Percentiles rank a stretch among this genome's conserved stretches.
These are phyloP conservation scores for Sphagnum tenellum DNA, from an alignment of 225 moss, liverwort and hornwort species.

Conservation along the genomic window DNA sequence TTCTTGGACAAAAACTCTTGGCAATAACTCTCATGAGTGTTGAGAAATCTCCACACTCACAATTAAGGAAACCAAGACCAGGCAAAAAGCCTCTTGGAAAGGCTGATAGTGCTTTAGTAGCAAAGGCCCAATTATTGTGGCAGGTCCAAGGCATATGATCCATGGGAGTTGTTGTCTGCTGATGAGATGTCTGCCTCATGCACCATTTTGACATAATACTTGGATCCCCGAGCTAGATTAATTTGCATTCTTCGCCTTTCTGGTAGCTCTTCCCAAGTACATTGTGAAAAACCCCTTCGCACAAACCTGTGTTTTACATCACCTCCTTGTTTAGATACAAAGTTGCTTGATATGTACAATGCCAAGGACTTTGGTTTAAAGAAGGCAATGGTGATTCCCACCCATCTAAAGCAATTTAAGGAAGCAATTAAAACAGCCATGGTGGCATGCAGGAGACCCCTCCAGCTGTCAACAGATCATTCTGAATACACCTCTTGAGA, in stretches of 20 bases:
- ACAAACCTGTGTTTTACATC: conserved; percentile 50
- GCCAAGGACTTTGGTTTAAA: background rate
- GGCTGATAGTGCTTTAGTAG: background rate
- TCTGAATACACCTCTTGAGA: background rate
- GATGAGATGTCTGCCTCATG: conserved; percentile 30
- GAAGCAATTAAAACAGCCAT: background rate
- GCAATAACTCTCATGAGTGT: no score
- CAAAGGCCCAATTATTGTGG: conserved; percentile 8
- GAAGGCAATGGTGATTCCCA: background rate
- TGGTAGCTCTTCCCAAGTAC: conserved; percentile 48
- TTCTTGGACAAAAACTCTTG: no score
- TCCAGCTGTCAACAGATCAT: background rate
- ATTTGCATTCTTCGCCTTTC: conserved; percentile 36
- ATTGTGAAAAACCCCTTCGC: conserved; percentile 74
- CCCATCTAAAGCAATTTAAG: background rate
- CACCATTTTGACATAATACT: conserved; percentile 65
- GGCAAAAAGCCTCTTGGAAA: no score
- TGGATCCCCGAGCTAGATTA: conserved; percentile 67
- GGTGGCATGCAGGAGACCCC: background rate
- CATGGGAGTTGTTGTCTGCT: conserved; percentile 20
- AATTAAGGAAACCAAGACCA: no score
- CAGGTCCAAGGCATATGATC: conserved; percentile 7
- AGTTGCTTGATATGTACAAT: background rate
- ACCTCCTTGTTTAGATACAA: background rate
- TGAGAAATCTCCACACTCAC: no score